Conservation (phyloP, 2,329 filamentous ascomycete genomes). For the Exophiala bonariae region DNA sequence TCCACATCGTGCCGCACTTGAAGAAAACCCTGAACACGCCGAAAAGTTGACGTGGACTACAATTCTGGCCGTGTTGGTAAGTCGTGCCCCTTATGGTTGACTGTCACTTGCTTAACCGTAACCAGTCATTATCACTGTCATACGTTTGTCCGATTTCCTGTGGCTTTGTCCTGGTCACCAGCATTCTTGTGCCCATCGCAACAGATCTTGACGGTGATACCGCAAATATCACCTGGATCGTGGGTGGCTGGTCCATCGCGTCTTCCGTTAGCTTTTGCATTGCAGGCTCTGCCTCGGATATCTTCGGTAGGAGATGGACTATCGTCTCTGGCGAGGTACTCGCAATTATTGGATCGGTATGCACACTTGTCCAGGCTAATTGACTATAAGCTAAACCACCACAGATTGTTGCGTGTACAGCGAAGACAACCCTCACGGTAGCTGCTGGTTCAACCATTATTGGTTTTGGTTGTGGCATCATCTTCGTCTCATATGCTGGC, state of each 20-base stretch:
- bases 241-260: conserved; percentile 14
- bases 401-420: conserved; percentile 37
- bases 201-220: conserved; percentile 14
- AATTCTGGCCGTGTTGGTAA: conserved; percentile 13
- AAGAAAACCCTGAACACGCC: conserved; percentile 19
- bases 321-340: conserved; percentile 33
- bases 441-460: conserved; percentile 37
- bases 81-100: neutral
- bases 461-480: conserved; percentile 38
- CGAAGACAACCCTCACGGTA: conserved; percentile 36
- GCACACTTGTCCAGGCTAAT: neutral
- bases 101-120: neutral
- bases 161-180: conserved; percentile 30
- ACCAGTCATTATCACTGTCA: conserved; percentile 15
- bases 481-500: conserved; percentile 37
- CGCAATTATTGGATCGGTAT: conserved; percentile 35
- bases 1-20: conserved; percentile 18
- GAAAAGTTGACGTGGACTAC: conserved; percentile 13
- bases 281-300: conserved; percentile 35
- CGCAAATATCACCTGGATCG: conserved; percentile 13
- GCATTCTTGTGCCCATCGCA: conserved; percentile 15
- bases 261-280: conserved; percentile 28
- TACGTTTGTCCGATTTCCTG: conserved; percentile 30
- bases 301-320: conserved; percentile 39
- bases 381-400: neutral